Evolutionary conservation across 2,329 filamentous ascomycete genomes (phyloP), one percentile per base, ranked within the genome.

Genomic region (Anthostomella pinea): DNA sequence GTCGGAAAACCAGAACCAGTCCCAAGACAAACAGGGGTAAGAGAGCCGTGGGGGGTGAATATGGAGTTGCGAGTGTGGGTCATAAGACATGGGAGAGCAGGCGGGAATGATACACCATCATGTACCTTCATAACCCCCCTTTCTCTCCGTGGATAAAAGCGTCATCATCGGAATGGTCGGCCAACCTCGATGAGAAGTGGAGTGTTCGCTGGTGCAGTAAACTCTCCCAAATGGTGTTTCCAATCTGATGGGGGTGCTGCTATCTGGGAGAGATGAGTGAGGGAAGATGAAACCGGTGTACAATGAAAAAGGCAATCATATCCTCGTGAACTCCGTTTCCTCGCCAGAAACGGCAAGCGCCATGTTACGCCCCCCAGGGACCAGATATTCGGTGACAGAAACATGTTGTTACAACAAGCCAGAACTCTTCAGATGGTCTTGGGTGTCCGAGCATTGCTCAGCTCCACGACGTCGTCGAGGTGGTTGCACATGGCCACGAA

Each of bases 401-500:
- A 49, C 46, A 48, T 50, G 37, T 45, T 52, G 41, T 42, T 47
- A 42, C 43, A 48, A 35, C 45, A 44, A 36, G 19, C 35, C 20
- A 22, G 10, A 33, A 30, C 45, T 52, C 42, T 49, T 77, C 61
- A 79, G 62, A 79, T 70, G 33, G 73, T 76, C 67, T 68, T 73
- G 41, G 76, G 75, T 44, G 73, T 73, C 48, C 72, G 68, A 61
- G 74, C 77, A 64, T 82, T 85, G 78, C 79, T 84, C 67, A 87
- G 81, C 63, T 93, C 88, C 69, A 87, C 84, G 69, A 96, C 81
- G 68, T 96, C 90, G 77, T 96, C 90, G 60, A 96, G 85, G 73
- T 95, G 90, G 71, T 95, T 96, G 76, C 88, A 95, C 84, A 96
- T 87, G 58, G 90, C 90, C 63, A 96, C 90, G 67, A 96, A 97